Percentiles rank a stretch among this genome's conserved stretches.
phyloP scores from a whole-genome alignment of 352 stramenopile genomes.

The Globisporangium perplexum region DNA sequence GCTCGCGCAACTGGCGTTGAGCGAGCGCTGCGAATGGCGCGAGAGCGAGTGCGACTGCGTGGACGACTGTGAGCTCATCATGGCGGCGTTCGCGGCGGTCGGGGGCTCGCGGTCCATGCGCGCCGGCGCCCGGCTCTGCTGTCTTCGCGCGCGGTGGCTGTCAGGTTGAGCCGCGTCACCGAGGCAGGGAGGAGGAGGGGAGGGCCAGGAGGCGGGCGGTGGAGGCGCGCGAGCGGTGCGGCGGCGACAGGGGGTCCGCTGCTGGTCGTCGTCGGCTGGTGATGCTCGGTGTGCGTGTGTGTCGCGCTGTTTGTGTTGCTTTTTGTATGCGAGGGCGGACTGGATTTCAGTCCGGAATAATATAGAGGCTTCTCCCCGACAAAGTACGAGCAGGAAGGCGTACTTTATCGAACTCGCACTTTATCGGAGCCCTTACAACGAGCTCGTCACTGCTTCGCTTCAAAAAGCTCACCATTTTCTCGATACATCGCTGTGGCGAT shows the following conservation, averaged over 20 bases:
- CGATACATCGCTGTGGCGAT: neutral
- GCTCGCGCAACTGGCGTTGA: slow-evolving; percentile 15
- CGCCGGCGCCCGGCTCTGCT: neutral
- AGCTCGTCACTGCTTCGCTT: too few relatives aligned
- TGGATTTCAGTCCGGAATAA: too few relatives aligned
- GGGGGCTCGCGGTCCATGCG: slow-evolving; percentile 3
- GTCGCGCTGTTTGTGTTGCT: too few relatives aligned
- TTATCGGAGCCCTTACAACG: too few relatives aligned
- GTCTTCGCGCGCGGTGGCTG: neutral
- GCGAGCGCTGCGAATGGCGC: slow-evolving; percentile 41
- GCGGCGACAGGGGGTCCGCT: neutral
- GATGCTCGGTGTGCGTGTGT: neutral
- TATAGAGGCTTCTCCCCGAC: too few relatives aligned
- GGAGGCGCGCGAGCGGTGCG: neutral
- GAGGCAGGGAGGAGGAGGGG: neutral
- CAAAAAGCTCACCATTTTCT: too few relatives aligned
- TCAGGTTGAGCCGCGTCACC: neutral
- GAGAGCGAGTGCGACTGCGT: slow-evolving; percentile 41
- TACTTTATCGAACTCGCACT: too few relatives aligned
- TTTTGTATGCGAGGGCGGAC: neutral
- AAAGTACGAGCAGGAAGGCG: too few relatives aligned
- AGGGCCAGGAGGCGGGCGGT: neutral
- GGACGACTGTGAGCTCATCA: slow-evolving; percentile 16
- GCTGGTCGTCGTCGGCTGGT: neutral
- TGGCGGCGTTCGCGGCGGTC: neutral